These are phyloP conservation scores for Physcia stellaris DNA, from an alignment of 495 filamentous ascomycete species.

Conservation along the genomic window DNA sequence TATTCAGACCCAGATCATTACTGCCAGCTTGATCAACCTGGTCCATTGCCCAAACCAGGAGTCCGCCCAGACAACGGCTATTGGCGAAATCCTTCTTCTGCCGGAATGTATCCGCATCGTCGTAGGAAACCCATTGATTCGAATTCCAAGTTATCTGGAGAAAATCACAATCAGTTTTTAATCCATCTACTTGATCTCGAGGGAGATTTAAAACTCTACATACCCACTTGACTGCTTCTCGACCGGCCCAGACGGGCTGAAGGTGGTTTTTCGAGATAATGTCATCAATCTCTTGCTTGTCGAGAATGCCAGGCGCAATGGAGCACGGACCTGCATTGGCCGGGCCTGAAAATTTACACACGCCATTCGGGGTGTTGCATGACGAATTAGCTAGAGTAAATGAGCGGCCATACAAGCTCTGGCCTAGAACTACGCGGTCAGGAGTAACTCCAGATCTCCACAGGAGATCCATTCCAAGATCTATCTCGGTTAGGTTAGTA, in stretches of 20 bases:
- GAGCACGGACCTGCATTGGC: conserved; percentile 17
- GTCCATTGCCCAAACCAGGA: conserved; percentile 27
- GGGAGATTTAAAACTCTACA: no score
- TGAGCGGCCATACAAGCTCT: conserved; percentile 38
- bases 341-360: conserved; percentile 11
- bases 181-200: no score
- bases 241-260: conserved; percentile 11
- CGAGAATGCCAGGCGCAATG: conserved; percentile 13
- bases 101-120: conserved; percentile 26
- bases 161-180: no score
- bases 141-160: conserved; percentile 21
- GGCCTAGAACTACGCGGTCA: conserved; percentile 29
- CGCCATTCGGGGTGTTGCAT: conserved; percentile 16
- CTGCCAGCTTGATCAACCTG: conserved; percentile 8
- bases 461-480: conserved; percentile 27
- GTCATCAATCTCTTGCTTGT: conserved; percentile 17
- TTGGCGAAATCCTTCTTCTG: conserved; percentile 28
- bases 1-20: conserved; percentile 9
- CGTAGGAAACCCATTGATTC: conserved; percentile 32
- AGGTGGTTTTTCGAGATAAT: conserved; percentile 14
- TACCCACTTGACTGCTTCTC: conserved; percentile 16
- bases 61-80: conserved; percentile 25
- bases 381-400: conserved; percentile 14
- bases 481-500: conserved; percentile 44
- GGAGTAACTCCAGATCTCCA: conserved; percentile 34